Percentiles rank a stretch among this genome's conserved stretches.
These are phyloP conservation scores for Plicaturopsis crispa DNA, from an alignment of 768 basidiomycete genomes.

Conservation along the genomic window DNA sequence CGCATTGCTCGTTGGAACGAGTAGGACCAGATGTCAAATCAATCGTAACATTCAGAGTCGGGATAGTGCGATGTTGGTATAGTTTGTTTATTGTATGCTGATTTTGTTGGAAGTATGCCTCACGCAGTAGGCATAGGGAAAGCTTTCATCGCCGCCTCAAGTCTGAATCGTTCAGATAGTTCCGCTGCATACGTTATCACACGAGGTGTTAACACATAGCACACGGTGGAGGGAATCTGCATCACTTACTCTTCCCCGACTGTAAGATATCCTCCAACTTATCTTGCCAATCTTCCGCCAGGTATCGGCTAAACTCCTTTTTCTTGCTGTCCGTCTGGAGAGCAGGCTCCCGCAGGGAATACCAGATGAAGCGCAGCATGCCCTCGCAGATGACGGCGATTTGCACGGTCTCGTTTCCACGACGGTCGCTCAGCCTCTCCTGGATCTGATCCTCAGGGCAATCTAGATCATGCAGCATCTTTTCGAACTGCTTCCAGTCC, in stretches of 20 bases:
- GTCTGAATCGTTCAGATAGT: too few relatives aligned
- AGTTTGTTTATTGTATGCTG: neutral
- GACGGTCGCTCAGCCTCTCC: slow-evolving; percentile 13
- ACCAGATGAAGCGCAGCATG: slow-evolving; percentile 20
- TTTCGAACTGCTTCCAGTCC: slow-evolving; percentile 12
- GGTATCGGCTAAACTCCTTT: too few relatives aligned
- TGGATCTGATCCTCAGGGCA: slow-evolving; percentile 13
- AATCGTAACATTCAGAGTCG: neutral
- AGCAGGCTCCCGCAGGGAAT: slow-evolving; percentile 18
- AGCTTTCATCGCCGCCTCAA: too few relatives aligned
- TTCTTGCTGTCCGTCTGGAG: neutral
- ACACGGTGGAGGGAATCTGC: neutral
- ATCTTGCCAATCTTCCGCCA: too few relatives aligned
- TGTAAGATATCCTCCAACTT: neutral
- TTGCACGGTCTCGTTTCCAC: slow-evolving; percentile 18
- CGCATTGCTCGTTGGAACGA: too few relatives aligned
- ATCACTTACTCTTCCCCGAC: neutral
- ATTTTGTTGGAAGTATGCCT: neutral
- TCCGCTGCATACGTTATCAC: neutral
- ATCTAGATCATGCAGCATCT: slow-evolving; percentile 9
- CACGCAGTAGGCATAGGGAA: neutral
- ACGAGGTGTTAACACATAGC: neutral
- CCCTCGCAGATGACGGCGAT: slow-evolving; percentile 15
- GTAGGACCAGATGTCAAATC: neutral
- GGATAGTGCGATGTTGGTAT: neutral